Percentiles rank a stretch among this genome's conserved stretches.
These are phyloP conservation scores for Colletotrichum tanaceti DNA, from an alignment of 2,329 filamentous ascomycete genomes.

Conservation along the genomic window DNA sequence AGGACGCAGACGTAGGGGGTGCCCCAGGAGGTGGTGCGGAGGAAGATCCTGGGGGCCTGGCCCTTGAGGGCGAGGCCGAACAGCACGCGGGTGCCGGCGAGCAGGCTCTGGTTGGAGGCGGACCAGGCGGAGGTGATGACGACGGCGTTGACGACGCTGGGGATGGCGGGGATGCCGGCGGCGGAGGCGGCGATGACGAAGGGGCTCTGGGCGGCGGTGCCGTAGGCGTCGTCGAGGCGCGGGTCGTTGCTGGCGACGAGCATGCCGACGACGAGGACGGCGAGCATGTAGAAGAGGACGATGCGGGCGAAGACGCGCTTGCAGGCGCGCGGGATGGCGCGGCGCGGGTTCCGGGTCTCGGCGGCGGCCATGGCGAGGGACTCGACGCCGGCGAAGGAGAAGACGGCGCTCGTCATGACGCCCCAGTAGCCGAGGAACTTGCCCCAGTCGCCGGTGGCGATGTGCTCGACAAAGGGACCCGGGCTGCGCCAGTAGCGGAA, in stretches of 20 bases:
- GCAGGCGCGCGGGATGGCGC: conserved; percentile 49
- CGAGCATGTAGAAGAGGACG: conserved; percentile 58
- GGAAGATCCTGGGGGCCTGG: conserved; percentile 64
- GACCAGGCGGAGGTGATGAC: conserved; percentile 64
- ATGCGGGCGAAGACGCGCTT: conserved; percentile 46
- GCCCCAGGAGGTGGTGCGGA: conserved; percentile 33
- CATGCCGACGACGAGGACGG: conserved; percentile 64
- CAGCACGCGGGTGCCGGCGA: conserved; percentile 66
- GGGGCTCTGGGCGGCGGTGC: conserved; percentile 61
- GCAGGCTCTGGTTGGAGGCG: conserved; percentile 64
- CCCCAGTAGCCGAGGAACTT: conserved; percentile 49
- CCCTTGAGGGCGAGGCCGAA: conserved; percentile 64
- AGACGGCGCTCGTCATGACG: conserved; percentile 44
- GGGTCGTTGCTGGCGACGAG: conserved; percentile 65
- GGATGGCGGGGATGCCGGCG: conserved; percentile 64
- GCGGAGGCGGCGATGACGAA: conserved; percentile 64
- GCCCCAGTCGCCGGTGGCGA: conserved; percentile 50
- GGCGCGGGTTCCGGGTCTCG: conserved; percentile 57
- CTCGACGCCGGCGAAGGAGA: conserved; percentile 45
- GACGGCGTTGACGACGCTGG: conserved; percentile 66
- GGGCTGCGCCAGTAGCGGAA: conserved; percentile 41
- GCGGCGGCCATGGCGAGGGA: conserved; percentile 44
- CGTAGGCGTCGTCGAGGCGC: conserved; percentile 61
- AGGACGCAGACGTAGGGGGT: conserved; percentile 51
- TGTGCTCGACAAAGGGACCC: conserved; percentile 71